Base-by-base conservation (phyloP, 768 basidiomycete genomes). In the Lactarius evosmus region DNA sequence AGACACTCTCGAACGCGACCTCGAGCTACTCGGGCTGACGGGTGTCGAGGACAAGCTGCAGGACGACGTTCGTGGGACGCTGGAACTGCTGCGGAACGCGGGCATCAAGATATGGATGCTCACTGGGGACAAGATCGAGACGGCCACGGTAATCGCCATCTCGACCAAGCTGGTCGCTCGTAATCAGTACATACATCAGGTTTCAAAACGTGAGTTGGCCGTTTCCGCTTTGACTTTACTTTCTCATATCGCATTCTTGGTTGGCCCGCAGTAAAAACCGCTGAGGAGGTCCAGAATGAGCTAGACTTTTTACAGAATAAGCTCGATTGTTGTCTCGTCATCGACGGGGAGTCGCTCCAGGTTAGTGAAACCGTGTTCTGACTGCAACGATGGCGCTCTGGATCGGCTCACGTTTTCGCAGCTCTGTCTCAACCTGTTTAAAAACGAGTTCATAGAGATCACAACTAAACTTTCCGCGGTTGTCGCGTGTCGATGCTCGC, bases 41-140 rank as follows among this genome's bases (percentile, higher is more conserved):
- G 97, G 96, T n/a, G 97, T 99, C 7, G 97, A 99, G 74, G 97
- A 99, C 74, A 98, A 98, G 76, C 76, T 99, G 63, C 97, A 99
- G 71, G 97, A 98, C 65, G 95, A 96, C 27, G 96, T 99, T 70
- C 95, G 91, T 74, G 85, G 88, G 51, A 97, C 97, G 2, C 77
- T 99, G 62, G 97, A 98, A 76, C 72, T 98, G 58, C 74, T 99
- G 67, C 79, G 95, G 68, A 98, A 98, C 73, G 97, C 96, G 0
- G 96, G 96, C 4, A 87, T 99, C 76, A 97, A 92, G 82, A 98
- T 99, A 63, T 99, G 97, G 97, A 98, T 98, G 97, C 80, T 98
- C 70, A 99, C 97, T 0, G 96, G 97, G 1, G 97, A 99, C 76
- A 99, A 98, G 79, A 93, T 98, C 56, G 97, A 99, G 79, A 99